phyloP scores from a whole-genome alignment of 2,329 filamentous ascomycete species.

The Sordariomycetes sp. region DNA sequence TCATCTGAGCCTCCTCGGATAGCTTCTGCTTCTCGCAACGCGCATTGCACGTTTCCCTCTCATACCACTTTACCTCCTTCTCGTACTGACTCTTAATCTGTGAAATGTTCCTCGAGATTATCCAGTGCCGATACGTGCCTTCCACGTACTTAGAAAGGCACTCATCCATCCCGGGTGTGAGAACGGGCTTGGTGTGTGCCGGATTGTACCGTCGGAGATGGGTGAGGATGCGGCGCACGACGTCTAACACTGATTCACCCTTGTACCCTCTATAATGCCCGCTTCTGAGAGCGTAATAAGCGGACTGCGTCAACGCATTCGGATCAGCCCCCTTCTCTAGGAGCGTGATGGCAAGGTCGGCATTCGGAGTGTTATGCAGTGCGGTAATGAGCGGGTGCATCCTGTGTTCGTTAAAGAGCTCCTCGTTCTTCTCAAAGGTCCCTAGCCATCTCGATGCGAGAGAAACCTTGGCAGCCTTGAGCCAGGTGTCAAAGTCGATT shows the following conservation, averaged over 20 bases:
- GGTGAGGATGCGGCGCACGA: conserved; percentile 39
- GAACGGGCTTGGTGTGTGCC: conserved; percentile 13
- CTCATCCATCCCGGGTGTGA: conserved; percentile 25
- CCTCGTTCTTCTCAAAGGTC: conserved; percentile 25
- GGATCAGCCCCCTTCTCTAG: conserved; percentile 52
- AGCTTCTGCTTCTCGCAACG: background rate
- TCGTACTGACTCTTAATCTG: conserved; percentile 17
- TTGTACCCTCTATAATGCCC: conserved; percentile 18
- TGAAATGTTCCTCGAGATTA: conserved; percentile 25
- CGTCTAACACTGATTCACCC: conserved; percentile 43
- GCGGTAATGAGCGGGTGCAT: conserved; percentile 58
- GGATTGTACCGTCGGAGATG: conserved; percentile 29
- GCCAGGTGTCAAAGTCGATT: conserved; percentile 51
- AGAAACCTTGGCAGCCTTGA: conserved; percentile 39
- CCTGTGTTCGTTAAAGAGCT: conserved; percentile 9
- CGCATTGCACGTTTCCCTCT: conserved; percentile 9
- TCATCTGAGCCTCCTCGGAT: conserved; percentile 26
- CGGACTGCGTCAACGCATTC: conserved; percentile 37
- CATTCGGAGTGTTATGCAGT: conserved; percentile 27
- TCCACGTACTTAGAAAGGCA: conserved; percentile 36
- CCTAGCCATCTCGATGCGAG: conserved; percentile 14
- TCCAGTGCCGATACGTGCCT: conserved; percentile 49
- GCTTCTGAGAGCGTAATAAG: conserved; percentile 20
- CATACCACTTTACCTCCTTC: conserved; percentile 15
- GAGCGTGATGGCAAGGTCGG: conserved; percentile 39